phyloP scores from a whole-genome alignment of 2,329 filamentous ascomycete genomes.

The Aurifilum marmelostoma region DNA sequence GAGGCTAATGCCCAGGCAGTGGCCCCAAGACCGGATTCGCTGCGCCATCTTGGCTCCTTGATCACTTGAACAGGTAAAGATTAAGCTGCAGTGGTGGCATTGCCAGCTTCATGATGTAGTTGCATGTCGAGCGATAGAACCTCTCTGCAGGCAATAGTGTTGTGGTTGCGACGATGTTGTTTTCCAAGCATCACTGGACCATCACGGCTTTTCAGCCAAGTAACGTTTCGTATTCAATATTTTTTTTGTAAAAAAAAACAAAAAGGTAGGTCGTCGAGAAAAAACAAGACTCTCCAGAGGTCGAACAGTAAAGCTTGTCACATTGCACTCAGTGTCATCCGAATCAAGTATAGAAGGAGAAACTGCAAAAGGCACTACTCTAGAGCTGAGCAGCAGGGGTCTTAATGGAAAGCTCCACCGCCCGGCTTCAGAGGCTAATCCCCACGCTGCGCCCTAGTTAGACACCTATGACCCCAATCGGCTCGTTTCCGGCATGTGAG shows the following conservation, averaged over 20 bases:
- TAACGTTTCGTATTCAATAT: neutral
- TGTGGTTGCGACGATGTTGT: neutral
- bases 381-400: neutral
- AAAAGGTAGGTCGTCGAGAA: too few relatives aligned
- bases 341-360: neutral
- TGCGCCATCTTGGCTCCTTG: neutral
- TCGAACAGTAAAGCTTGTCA: too few relatives aligned
- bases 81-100: neutral
- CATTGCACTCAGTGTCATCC: too few relatives aligned
- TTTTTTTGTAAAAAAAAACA: too few relatives aligned
- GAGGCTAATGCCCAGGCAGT: neutral
- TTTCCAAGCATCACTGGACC: neutral
- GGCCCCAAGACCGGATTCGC: neutral
- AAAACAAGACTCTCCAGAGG: neutral
- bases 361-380: too few relatives aligned
- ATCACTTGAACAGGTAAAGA: neutral
- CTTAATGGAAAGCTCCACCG: slow-evolving; percentile 12
- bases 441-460: neutral
- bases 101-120: neutral
- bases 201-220: neutral
- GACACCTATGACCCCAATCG: slow-evolving; percentile 4
- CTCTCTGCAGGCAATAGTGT: neutral
- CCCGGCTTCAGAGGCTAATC: neutral
- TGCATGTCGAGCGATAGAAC: neutral
- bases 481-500: slow-evolving; percentile 1